Evolutionary conservation across 2,329 filamentous ascomycete species (phyloP), one percentile per base, ranked within the genome.

Genomic region (Didymella arachidicola): DNA sequence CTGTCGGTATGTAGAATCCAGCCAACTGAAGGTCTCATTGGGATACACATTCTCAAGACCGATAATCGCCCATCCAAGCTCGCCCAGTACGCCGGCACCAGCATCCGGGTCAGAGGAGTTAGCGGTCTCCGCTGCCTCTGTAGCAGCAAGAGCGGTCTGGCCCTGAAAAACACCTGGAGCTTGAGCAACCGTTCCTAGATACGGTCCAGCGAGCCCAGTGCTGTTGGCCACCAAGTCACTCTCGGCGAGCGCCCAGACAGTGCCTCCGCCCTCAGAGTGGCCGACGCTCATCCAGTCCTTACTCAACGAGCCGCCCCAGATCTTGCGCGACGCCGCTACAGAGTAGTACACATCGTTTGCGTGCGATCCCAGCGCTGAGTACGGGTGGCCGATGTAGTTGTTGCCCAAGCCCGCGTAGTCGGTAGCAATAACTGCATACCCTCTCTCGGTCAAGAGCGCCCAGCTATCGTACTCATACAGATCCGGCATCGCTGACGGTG

Each of bases 271-370:
- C 27, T 57, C 46, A 16, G 54, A 57, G 19, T 57, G 47, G 2
- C 47, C 54, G 18, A 45, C 34, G 16, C 46, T 50, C 42, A 57
- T 51, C 54, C 47, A 51, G 1, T 51, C 41, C 10, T 30, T 11
- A 2, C 46, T 44, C 7, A 57, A 12, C 5, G 16, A 32, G 3
- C 19, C 8, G n/a, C 41, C 39, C 38, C 50, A 57, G 22, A 45
- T 22, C 26, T 57, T 57, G 14, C 47, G 38, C 4, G 47, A 42
- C n/a, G 54, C 54, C 12, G 42, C 48, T n/a, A 57, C 48, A 2
- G 54, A 57, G 10, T 52, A 53, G 19, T 41, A 57, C 2, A 57
- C 48, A 14, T 57, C 42, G 29, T 52, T 52, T 18, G 54, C 54
- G n/a, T 52, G 41, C 2, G 54, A 42, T 7, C 14, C 10, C 6